These are phyloP conservation scores for Yarrowia sp. DNA, from an alignment of 805 yeast genomes.

Conservation along the genomic window DNA sequence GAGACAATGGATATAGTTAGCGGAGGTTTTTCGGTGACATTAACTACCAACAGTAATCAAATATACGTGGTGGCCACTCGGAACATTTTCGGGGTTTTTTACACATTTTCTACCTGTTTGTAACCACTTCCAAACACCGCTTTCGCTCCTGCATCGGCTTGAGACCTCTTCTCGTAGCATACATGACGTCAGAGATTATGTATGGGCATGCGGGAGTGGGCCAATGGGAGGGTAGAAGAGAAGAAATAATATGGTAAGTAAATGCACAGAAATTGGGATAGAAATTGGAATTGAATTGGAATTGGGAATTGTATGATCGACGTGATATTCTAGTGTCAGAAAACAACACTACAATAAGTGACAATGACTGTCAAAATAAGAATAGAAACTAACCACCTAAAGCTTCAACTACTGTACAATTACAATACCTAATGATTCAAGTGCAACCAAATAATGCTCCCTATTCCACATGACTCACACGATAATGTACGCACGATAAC, in stretches of 20 bases:
- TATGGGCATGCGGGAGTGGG: neutral
- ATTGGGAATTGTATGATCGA: neutral
- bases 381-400: too few relatives aligned
- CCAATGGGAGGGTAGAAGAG: neutral
- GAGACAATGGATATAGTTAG: neutral
- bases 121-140: neutral
- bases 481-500: neutral
- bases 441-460: neutral
- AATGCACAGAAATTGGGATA: too few relatives aligned
- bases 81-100: neutral
- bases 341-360: too few relatives aligned
- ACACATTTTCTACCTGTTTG: neutral
- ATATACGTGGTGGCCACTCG: neutral
- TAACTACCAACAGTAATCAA: too few relatives aligned
- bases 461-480: neutral
- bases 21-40: too few relatives aligned
- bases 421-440: too few relatives aligned
- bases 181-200: neutral
- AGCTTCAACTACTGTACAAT: too few relatives aligned
- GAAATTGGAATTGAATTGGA: too few relatives aligned
- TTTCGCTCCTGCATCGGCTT: neutral
- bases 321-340: too few relatives aligned
- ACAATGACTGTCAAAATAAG: too few relatives aligned
- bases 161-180: neutral
- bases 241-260: neutral